These are phyloP conservation scores for Raffaelea deltoideospora DNA, from an alignment of 2,329 filamentous ascomycete species.

Conservation along the genomic window DNA sequence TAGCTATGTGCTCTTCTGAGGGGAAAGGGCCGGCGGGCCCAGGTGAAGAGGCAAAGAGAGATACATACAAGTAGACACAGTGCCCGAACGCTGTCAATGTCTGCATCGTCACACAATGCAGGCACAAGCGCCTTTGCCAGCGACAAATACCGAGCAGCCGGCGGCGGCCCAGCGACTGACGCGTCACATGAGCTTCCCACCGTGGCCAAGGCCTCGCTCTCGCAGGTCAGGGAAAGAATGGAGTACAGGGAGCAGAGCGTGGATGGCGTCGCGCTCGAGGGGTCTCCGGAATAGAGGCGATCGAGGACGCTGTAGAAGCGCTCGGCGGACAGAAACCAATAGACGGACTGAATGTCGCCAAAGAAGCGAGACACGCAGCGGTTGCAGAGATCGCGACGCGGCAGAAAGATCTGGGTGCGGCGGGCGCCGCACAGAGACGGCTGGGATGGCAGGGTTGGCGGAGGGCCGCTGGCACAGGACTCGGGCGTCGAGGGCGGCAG, in stretches of 20 bases:
- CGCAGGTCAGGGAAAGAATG: slow-evolving; percentile 13
- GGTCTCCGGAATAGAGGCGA: slow-evolving; percentile 13
- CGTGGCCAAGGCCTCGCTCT: slow-evolving; percentile 11
- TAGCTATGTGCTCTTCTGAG: too few species aligned
- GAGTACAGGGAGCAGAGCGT: slow-evolving; percentile 14
- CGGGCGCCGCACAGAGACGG: not conserved
- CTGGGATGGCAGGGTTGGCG: not conserved
- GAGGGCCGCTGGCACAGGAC: slow-evolving; percentile 1
- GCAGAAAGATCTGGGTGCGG: slow-evolving; percentile 12
- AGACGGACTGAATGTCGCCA: slow-evolving; percentile 14
- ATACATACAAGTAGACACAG: slow-evolving; percentile 11
- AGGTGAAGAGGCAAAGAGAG: not conserved
- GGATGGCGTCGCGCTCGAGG: slow-evolving; percentile 10
- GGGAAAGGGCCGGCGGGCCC: not conserved
- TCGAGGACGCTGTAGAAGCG: slow-evolving; percentile 13
- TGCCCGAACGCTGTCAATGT: slow-evolving; percentile 13
- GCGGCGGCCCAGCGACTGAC: slow-evolving; percentile 3
- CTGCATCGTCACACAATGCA: slow-evolving; percentile 13
- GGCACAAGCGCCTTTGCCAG: slow-evolving; percentile 13
- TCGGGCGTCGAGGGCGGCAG: slow-evolving; percentile 9
- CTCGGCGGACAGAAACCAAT: slow-evolving; percentile 15
- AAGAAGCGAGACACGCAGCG: slow-evolving; percentile 15
- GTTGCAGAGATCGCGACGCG: slow-evolving; percentile 14
- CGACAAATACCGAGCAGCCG: slow-evolving; percentile 10
- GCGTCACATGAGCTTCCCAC: not conserved